Evolutionary conservation across 768 basidiomycete species (phyloP).

Genomic region (Glaciozyma martinii): DNA sequence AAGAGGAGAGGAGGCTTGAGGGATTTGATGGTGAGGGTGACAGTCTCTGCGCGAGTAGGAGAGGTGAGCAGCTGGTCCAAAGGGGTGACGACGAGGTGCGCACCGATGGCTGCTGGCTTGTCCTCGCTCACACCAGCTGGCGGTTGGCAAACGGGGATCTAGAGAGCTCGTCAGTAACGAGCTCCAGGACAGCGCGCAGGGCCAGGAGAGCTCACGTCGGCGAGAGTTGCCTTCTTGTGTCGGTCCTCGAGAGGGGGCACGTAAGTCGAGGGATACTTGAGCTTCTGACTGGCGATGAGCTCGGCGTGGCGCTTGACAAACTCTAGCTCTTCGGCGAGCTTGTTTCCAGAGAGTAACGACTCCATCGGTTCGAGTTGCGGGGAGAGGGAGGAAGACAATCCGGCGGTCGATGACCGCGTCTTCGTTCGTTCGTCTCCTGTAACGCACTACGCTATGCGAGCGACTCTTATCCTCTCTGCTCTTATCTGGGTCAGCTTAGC

Average conservation of each 20-base stretch:
- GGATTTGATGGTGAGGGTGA: conserved; percentile 79
- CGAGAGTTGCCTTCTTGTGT: conserved; percentile 37
- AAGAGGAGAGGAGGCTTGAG: conserved; percentile 74
- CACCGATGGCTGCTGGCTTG: not conserved
- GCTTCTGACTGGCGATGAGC: conserved; percentile 36
- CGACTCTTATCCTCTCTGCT: not conserved
- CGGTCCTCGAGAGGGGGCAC: conserved; percentile 37
- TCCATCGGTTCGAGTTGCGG: conserved; percentile 29
- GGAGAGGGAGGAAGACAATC: no score
- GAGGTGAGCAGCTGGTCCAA: not conserved
- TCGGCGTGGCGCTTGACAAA: conserved; percentile 40
- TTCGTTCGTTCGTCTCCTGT: no score
- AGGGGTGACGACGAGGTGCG: not conserved
- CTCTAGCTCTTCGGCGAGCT: conserved; percentile 37
- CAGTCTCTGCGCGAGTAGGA: conserved; percentile 39
- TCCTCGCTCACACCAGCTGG: conserved; percentile 12
- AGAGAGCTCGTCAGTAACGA: not conserved
- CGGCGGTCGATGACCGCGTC: no score
- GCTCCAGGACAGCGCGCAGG: not conserved
- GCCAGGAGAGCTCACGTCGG: conserved; percentile 33
- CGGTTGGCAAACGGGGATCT: conserved; percentile 37
- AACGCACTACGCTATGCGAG: no score
- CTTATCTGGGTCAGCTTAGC: not conserved
- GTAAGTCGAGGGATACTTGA: conserved; percentile 37
- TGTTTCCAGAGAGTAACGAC: conserved; percentile 32